phyloP scores from a whole-genome alignment of 768 basidiomycete genomes.

The Termitomyces sp. region DNA sequence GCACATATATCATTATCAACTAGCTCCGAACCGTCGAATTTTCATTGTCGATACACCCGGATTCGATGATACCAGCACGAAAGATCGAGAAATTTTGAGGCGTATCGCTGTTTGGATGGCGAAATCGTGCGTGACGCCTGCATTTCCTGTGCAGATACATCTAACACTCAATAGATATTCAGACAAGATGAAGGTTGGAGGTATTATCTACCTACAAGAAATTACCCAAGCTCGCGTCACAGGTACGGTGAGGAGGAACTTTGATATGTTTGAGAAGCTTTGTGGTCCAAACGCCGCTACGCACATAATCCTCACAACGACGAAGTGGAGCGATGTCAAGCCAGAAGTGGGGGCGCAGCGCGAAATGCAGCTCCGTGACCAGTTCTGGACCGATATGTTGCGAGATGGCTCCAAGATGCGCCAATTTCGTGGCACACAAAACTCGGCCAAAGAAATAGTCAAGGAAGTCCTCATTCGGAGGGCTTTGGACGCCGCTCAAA shows the following conservation, averaged over 20 bases:
- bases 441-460: conserved; percentile 24
- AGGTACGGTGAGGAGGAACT: conserved; percentile 12
- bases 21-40: neutral
- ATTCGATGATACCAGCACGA: conserved; percentile 7
- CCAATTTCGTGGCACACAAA: conserved; percentile 15
- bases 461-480: conserved; percentile 11
- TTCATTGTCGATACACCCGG: conserved; percentile 8
- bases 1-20: conserved; percentile 4
- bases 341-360: conserved; percentile 16
- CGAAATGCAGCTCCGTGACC: conserved; percentile 19
- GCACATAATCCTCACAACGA: conserved; percentile 13
- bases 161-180: conserved; percentile 2
- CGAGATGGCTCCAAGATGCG: conserved; percentile 19
- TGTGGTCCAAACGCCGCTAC: conserved; percentile 7
- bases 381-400: conserved; percentile 26
- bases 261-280: conserved; percentile 11
- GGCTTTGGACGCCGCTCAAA: conserved; percentile 14
- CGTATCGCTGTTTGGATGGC: conserved; percentile 9
- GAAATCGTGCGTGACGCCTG: conserved; percentile 1
- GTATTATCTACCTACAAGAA: conserved; percentile 11
- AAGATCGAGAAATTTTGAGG: conserved; percentile 6
- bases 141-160: neutral
- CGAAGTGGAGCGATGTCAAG: conserved; percentile 31
- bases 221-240: conserved; percentile 13
- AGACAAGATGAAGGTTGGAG: conserved; percentile 7